Base-by-base conservation (phyloP, 2,329 filamentous ascomycete genomes). In the Pleoardoris graminearum region DNA sequence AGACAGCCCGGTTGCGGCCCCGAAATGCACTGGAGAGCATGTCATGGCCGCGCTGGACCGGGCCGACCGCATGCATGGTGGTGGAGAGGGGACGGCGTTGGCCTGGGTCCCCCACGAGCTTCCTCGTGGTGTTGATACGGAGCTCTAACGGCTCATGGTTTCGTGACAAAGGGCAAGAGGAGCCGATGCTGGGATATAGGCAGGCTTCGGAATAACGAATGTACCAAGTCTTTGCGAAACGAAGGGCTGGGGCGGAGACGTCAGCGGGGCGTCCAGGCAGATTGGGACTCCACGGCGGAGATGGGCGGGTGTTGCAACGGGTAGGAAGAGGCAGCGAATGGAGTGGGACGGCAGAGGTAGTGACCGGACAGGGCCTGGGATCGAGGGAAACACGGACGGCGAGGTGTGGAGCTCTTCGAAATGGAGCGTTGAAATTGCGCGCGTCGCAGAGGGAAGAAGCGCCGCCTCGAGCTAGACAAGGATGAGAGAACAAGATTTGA, bases 1-100 rank as follows among this genome's bases (percentile, higher is more conserved):
- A 72, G 25, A 67, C 60, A 42, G 68, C 69, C 19, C 68, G 61
- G 57, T 59, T 65, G 55, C 70, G 58, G 55, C 65, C 67, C 21
- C 67, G 62, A 36, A 61, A 60, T 41, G 67, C 56, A 55, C 62
- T 67, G 29, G 67, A 59, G 49, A 70, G 65, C 48, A 65, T 55
- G 44, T 68, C 64, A 50, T 70, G 68, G 46, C 62, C 59, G 50
- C 64, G 61, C 45, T 65, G 54, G 56, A 66, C 64, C 43, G 65
- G 58, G 41, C 66, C 68, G 43, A 71, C 61, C 52, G 68, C 68
- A 55, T 68, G 63, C 70, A 73, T 73, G 52, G 59, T 65, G 64
- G 46, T 37, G 43, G 43, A 27, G 37, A 47, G 32, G 48, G 51
- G 42, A 32, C 42, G 46, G 51, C 37, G 25, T 51, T 19, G 42